Conservation (phyloP, 2,329 filamentous ascomycete species). For the Arthrobotrys entomopaga region DNA sequence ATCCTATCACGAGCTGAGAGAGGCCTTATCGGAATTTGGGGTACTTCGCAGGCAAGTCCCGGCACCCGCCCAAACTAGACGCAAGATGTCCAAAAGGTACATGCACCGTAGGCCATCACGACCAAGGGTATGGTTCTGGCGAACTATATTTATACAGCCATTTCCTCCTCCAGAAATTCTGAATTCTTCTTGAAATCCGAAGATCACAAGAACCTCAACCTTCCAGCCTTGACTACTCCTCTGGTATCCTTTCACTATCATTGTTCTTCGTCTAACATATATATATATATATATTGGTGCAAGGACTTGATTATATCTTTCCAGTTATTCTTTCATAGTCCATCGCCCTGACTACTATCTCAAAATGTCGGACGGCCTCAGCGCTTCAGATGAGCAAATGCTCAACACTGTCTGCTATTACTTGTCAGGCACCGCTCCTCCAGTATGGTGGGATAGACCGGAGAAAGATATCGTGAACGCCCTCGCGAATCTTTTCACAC, state of each 20-base stretch:
- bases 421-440: constrained; percentile 29
- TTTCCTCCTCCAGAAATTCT: constrained; percentile 25
- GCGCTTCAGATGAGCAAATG: constrained; percentile 14
- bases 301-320: constrained; percentile 24
- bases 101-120: constrained; percentile 23
- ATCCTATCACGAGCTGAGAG: constrained; percentile 23
- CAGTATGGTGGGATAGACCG: constrained; percentile 38
- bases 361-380: constrained; percentile 47
- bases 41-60: constrained; percentile 18
- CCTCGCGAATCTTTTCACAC: constrained; percentile 15
- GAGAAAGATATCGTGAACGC: constrained; percentile 38
- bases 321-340: constrained; percentile 15
- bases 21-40: constrained; percentile 46
- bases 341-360: constrained; percentile 7
- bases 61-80: constrained; percentile 6
- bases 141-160: constrained; percentile 37
- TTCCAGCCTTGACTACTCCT: constrained; percentile 26
- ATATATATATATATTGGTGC: constrained; percentile 14
- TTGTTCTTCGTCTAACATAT: constrained; percentile 26
- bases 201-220: constrained; percentile 49
- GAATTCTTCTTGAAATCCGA: constrained; percentile 38
- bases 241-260: constrained; percentile 32
- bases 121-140: constrained; percentile 19
- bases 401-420: constrained; percentile 53
- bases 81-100: constrained; percentile 26